Percentiles rank a stretch among this genome's conserved stretches.
Evolutionary conservation across 2,329 filamentous ascomycete genomes (phyloP).

Genomic region (Aspergillus udagawae): DNA sequence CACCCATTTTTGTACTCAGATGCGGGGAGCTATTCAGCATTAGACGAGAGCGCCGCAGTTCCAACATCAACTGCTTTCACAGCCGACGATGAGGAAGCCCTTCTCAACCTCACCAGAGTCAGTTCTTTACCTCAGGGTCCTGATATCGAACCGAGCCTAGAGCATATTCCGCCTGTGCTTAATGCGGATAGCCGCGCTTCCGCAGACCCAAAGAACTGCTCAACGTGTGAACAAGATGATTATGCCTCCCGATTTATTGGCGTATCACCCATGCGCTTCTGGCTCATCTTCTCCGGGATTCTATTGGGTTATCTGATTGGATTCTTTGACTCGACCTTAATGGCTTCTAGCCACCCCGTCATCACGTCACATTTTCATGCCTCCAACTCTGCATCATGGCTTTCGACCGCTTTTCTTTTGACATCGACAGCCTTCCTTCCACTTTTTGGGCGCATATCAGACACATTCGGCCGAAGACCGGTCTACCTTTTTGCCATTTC

Average conservation of each 20-base stretch:
- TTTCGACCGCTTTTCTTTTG: conserved; percentile 73
- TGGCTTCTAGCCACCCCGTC: conserved; percentile 76
- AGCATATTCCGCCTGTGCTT: conserved; percentile 16
- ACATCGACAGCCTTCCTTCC: conserved; percentile 75
- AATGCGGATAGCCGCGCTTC: conserved; percentile 8
- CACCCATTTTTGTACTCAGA: conserved; percentile 26
- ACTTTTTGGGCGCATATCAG: conserved; percentile 68
- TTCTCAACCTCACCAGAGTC: conserved; percentile 20
- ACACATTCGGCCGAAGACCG: conserved; percentile 66
- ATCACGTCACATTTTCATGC: conserved; percentile 76
- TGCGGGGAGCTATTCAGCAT: conserved; percentile 34
- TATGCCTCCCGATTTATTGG: conserved; percentile 35
- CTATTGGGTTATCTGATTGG: conserved; percentile 54
- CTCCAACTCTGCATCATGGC: conserved; percentile 76
- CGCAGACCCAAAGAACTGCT: conserved; percentile 5
- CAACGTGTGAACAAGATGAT: conserved; percentile 9
- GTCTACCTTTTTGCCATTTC: conserved; percentile 61
- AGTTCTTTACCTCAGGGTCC: conserved; percentile 25
- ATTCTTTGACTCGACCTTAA: conserved; percentile 73
- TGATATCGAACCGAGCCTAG: conserved; percentile 24
- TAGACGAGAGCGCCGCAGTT: conserved; percentile 22
- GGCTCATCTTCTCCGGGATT: conserved; percentile 59
- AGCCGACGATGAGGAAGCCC: conserved; percentile 16
- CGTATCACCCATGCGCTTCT: conserved; percentile 49
- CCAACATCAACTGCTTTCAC: conserved; percentile 4